Base-by-base conservation (phyloP, 2,329 filamentous ascomycete species). In the Cryphonectria nitschkei region DNA sequence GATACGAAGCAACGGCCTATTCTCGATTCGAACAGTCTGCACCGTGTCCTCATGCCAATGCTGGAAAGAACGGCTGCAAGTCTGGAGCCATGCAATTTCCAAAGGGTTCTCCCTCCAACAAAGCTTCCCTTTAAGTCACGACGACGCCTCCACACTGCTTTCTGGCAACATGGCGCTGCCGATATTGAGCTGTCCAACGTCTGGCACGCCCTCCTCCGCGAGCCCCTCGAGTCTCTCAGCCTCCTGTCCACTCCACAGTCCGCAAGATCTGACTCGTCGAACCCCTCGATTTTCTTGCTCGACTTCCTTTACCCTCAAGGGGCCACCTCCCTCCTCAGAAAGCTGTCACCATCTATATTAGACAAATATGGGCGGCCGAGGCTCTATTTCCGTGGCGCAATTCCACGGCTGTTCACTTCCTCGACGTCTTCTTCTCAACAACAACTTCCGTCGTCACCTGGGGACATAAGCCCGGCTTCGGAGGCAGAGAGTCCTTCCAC, bases 31-130 rank as follows among this genome's bases (percentile, higher is more conserved):
- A 69, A 26, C 66, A 65, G 63, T 61, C 67, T 65, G 64, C 67
- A 62, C 70, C 66, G 61, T 69, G 63, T 68, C 67, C 73, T 74
- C 63, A 76, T 77, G 76, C 82, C 81, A 79, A 88, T 89, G 86
- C 84, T 89, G 76, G 87, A 89, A 82, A 85, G 86, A 83, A 87
- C 86, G 70, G 85, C 86, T 56, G 83, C 84, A 73, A 83, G 81
- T 78, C 79, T 89, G 79, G 87, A 89, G 83, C 83, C 86, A 79
- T 85, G 85, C 81, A 82, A 82, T 75, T 81, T 88, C 77, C 85
- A 85, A 78, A 83, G 86, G 79, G 82, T 86, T 73, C 80, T 88
- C 69, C 82, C 84, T 52, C 75, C 80, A 61, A 76, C 79, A 62
- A 76, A 80, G 29, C 75, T 76, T 67, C 76, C 79, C 64, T 75